Conservation (phyloP, 257 asterid species). For the Anisodus acutangulus region DNA sequence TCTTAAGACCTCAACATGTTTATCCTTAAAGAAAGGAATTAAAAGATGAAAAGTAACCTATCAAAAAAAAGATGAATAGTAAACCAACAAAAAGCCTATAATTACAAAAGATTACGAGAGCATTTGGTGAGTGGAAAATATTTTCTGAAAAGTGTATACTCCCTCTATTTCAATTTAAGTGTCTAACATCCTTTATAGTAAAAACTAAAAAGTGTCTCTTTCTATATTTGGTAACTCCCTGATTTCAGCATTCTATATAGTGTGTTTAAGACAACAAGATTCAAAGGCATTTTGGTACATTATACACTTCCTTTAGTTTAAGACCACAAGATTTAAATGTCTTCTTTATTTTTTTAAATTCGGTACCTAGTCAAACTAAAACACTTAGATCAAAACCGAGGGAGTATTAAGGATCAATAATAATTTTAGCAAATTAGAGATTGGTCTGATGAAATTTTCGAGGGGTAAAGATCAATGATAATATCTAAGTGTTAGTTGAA, state of each 20-base stretch:
- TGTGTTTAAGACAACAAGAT: too few relatives aligned
- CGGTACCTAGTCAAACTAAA: too few relatives aligned
- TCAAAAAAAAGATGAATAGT: not conserved
- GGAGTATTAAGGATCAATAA: not conserved
- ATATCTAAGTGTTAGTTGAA: not conserved
- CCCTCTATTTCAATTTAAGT: too few relatives aligned
- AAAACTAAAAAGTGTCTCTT: too few relatives aligned
- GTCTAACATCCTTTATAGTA: too few relatives aligned
- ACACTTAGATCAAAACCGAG: too few relatives aligned
- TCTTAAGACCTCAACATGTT: constrained; percentile 1
- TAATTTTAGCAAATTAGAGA: not conserved
- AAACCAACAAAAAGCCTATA: not conserved
- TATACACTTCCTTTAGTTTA: too few relatives aligned
- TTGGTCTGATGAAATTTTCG: not conserved
- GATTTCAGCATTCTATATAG: too few relatives aligned
- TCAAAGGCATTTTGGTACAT: too few relatives aligned
- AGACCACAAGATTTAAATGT: too few relatives aligned
- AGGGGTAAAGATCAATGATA: not conserved
- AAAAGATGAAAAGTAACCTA: not conserved
- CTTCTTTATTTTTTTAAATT: too few relatives aligned
- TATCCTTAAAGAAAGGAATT: not conserved
- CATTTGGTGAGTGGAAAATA: not conserved
- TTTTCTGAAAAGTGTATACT: not conserved
- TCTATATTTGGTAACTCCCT: too few relatives aligned
- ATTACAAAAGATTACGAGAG: not conserved